Conservation (phyloP, 2,329 filamentous ascomycete species). For the Botryotinia convoluta region DNA sequence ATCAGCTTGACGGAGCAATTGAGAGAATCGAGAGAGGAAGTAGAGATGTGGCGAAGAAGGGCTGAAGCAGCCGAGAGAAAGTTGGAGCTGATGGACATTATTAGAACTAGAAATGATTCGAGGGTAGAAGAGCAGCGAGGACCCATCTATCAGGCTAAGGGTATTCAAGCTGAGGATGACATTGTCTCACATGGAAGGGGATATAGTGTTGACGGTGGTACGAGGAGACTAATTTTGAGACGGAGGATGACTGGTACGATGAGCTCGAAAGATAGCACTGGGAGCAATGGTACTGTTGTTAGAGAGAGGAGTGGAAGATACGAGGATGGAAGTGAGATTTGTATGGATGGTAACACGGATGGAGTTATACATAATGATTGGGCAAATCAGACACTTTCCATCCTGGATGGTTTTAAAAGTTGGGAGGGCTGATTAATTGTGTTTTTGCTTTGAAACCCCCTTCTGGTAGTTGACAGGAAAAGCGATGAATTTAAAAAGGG, state of each 20-base stretch:
- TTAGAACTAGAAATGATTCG: conserved; percentile 14
- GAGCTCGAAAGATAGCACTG: conserved; percentile 27
- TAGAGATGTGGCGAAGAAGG: conserved; percentile 51
- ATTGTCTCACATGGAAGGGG: neutral
- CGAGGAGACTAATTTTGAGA: conserved; percentile 15
- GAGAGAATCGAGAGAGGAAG: conserved; percentile 44
- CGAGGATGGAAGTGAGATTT: conserved; percentile 14
- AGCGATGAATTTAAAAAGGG: no score
- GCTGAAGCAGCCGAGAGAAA: conserved; percentile 56
- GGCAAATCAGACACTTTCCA: conserved; percentile 16
- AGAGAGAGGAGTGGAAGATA: conserved; percentile 19
- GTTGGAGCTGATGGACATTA: conserved; percentile 41
- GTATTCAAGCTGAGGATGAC: neutral
- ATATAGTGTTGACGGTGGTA: conserved; percentile 18
- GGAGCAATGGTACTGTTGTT: conserved; percentile 32
- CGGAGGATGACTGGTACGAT: conserved; percentile 27
- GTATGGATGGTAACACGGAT: neutral
- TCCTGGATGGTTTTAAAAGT: conserved; percentile 9
- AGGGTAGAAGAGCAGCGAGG: conserved; percentile 1
- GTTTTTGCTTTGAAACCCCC: neutral
- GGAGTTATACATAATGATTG: conserved; percentile 23
- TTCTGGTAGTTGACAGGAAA: neutral
- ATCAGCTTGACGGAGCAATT: conserved; percentile 51
- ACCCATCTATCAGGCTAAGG: neutral
- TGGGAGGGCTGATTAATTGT: neutral